Conservation (phyloP, 2,329 filamentous ascomycete genomes). For the Pestalotiopsis sp. region DNA sequence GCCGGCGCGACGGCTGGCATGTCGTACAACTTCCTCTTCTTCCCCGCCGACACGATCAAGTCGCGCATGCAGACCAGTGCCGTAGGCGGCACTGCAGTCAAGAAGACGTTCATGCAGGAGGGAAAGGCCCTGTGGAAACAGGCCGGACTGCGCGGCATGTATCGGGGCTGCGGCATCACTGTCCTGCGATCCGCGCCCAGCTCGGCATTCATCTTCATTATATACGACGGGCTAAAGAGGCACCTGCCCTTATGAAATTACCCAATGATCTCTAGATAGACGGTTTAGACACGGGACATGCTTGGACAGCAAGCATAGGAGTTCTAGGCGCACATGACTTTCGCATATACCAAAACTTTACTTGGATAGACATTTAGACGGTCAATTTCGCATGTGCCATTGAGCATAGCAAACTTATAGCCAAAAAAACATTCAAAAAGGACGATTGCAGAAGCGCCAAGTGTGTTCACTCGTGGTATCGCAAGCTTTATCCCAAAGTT, state of each 20-base stretch:
- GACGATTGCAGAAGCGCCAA: not conserved
- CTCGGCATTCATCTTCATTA: conserved; percentile 97
- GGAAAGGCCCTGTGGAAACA: conserved; percentile 76
- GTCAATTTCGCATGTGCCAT: not conserved
- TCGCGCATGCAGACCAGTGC: conserved; percentile 93
- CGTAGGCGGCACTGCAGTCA: conserved; percentile 52
- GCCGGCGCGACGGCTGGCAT: conserved; percentile 89
- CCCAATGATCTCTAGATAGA: not conserved
- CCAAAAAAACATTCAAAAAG: not conserved
- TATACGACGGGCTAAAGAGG: conserved; percentile 84
- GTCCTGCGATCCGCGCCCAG: conserved; percentile 86
- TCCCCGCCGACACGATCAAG: conserved; percentile 96
- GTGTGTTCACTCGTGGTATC: not conserved
- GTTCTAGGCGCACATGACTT: conserved; percentile 4
- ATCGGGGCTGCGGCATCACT: conserved; percentile 94
- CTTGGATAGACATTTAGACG: not conserved
- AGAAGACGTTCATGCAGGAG: conserved; percentile 72
- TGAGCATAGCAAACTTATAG: not conserved
- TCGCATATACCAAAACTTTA: not conserved
- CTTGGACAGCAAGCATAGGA: not conserved
- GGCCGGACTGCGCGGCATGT: conserved; percentile 82
- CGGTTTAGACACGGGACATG: not conserved
- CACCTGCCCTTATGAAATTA: conserved; percentile 53
- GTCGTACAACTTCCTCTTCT: conserved; percentile 96
- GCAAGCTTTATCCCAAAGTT: not conserved